phyloP scores from a whole-genome alignment of 1,284 basidiomycete species.

The Laetiporus sulphureus region DNA sequence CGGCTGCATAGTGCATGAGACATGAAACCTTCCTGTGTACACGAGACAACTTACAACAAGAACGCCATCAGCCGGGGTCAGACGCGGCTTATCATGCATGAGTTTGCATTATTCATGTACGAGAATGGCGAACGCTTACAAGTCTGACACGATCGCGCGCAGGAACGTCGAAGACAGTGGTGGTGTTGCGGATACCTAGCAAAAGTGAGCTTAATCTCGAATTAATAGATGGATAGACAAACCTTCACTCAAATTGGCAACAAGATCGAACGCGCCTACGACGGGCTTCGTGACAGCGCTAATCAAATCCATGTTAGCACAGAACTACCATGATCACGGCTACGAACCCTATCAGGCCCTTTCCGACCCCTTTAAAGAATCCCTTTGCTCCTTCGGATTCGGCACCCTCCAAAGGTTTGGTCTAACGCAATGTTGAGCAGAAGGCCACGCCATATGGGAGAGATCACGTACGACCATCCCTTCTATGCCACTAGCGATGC shows the following conservation, averaged over 20 bases:
- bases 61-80: conserved; percentile 82
- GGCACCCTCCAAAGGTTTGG: conserved; percentile 96
- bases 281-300: conserved; percentile 89
- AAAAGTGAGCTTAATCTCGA: neutral
- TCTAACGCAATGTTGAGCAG: conserved; percentile 23
- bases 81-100: conserved; percentile 87
- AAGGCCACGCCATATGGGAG: neutral
- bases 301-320: conserved; percentile 7
- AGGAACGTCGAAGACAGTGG: conserved; percentile 94
- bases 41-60: conserved; percentile 53
- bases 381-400: conserved; percentile 92
- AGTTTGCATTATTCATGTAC: too few species aligned
- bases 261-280: conserved; percentile 94
- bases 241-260: conserved; percentile 95
- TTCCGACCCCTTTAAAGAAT: conserved; percentile 97
- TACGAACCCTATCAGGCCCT: conserved; percentile 87
- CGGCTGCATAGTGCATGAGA: conserved; percentile 40
- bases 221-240: conserved; percentile 1
- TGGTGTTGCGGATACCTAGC: conserved; percentile 91
- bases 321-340: neutral
- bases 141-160: conserved; percentile 85
- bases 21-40: neutral
- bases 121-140: conserved; percentile 33
- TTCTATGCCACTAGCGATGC: conserved; percentile 93
- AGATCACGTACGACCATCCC: conserved; percentile 73